Percentiles rank a stretch among this genome's conserved stretches.
phyloP scores from a whole-genome alignment of 2,329 filamentous ascomycete species.

The Aspergillus fischeri region DNA sequence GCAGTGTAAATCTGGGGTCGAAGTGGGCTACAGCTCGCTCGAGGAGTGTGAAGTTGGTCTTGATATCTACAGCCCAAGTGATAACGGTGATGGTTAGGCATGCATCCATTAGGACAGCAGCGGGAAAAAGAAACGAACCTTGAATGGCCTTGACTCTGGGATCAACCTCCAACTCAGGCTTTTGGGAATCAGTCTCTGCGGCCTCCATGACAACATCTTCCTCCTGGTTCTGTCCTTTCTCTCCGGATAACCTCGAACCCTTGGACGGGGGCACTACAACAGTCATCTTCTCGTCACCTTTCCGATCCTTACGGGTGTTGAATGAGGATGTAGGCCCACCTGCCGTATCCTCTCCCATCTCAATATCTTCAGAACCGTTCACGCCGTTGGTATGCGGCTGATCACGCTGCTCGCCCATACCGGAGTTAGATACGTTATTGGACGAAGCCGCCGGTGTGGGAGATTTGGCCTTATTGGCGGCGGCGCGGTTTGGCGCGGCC shows the following conservation, averaged over 20 bases:
- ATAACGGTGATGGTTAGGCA: constrained; percentile 6
- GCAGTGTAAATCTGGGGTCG: constrained; percentile 89
- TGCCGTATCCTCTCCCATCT: constrained; percentile 63
- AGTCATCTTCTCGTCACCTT: constrained; percentile 74
- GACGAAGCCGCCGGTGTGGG: constrained; percentile 34
- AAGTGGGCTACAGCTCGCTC: constrained; percentile 90
- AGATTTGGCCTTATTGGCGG: constrained; percentile 39
- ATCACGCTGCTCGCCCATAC: constrained; percentile 67
- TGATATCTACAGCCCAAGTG: constrained; percentile 66
- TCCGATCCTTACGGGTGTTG: constrained; percentile 63
- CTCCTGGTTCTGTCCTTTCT: constrained; percentile 57
- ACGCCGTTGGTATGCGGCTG: constrained; percentile 62
- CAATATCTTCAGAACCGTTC: constrained; percentile 63
- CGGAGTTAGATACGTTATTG: constrained; percentile 33
- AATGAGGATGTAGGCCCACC: constrained; percentile 48
- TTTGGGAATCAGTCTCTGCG: constrained; percentile 40
- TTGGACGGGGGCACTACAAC: constrained; percentile 74
- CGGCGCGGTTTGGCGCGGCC: constrained; percentile 39
- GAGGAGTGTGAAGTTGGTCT: constrained; percentile 85
- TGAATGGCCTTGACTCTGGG: constrained; percentile 49
- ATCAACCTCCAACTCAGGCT: constrained; percentile 43
- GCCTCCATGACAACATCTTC: constrained; percentile 70
- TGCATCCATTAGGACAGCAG: not conserved
- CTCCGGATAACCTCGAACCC: constrained; percentile 55
- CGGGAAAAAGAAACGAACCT: constrained; percentile 29